Conservation (phyloP, 176 grass and related monocot species). For the Rhynchospora pubera region DNA sequence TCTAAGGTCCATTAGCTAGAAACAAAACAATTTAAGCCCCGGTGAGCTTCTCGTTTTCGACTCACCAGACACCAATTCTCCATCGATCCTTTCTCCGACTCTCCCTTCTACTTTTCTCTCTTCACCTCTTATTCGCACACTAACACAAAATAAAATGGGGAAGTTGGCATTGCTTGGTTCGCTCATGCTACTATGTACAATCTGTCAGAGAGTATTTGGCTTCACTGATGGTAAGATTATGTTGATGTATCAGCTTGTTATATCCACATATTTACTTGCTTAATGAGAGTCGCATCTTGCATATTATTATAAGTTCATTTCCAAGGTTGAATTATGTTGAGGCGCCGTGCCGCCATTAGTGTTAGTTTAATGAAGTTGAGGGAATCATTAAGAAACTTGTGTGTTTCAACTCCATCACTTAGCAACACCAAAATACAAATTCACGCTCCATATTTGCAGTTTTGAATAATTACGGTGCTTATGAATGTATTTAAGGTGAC, state of each 20-base stretch:
- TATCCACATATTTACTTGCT: neutral
- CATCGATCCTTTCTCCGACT: neutral
- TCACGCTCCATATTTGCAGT: neutral
- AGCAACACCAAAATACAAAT: conserved; percentile 1
- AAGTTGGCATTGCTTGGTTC: conserved; percentile 18
- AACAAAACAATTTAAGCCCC: neutral
- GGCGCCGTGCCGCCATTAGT: neutral
- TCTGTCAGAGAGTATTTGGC: conserved; percentile 21
- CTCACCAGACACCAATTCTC: neutral
- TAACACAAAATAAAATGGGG: conserved; percentile 13
- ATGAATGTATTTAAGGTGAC: neutral
- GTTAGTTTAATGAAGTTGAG: neutral
- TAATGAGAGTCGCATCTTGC: neutral
- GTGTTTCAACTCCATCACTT: neutral
- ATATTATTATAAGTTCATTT: neutral
- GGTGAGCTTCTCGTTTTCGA: neutral
- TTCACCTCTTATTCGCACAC: neutral
- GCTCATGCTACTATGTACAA: conserved; percentile 29
- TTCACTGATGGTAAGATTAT: conserved; percentile 51
- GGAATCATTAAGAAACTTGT: neutral
- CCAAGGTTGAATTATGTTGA: neutral
- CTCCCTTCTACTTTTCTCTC: neutral
- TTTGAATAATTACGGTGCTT: neutral
- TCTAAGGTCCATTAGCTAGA: neutral
- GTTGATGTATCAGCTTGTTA: neutral